These are phyloP conservation scores for Lepiota brunneoincarnata DNA, from an alignment of 768 basidiomycete genomes.

Conservation along the genomic window DNA sequence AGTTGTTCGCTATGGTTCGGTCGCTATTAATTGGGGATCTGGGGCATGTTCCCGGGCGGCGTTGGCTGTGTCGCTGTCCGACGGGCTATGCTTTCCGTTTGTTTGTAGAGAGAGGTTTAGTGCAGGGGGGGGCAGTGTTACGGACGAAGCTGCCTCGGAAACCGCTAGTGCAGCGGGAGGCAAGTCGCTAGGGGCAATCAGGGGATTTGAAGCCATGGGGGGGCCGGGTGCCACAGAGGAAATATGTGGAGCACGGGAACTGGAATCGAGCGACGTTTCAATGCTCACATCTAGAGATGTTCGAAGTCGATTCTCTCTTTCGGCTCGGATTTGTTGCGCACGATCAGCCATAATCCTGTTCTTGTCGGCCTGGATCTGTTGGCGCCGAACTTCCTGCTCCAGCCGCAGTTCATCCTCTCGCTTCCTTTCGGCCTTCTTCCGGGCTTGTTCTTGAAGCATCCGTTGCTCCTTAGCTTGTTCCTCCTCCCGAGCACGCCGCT, in stretches of 20 bases:
- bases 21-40: background rate
- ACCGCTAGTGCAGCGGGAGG: background rate
- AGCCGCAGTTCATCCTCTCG: background rate
- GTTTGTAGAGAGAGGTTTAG: background rate
- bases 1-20: background rate
- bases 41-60: background rate
- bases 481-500: background rate
- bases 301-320: background rate
- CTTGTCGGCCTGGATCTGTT: conserved; percentile 4
- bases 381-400: conserved; percentile 4
- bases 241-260: background rate
- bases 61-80: no score
- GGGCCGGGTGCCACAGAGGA: background rate
- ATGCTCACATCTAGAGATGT: background rate
- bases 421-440: background rate
- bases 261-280: conserved; percentile 3
- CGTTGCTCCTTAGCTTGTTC: background rate
- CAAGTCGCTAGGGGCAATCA: background rate
- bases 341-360: conserved; percentile 2
- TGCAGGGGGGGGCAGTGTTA: background rate
- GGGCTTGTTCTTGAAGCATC: conserved; percentile 4
- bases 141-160: background rate
- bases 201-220: background rate
- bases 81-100: background rate
- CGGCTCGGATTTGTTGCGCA: conserved; percentile 2